A percentile compares a stretch with the other conserved stretches of the same genome.
Conservation (phyloP, 331 rosid genomes). For the Rhamnella rubrinervis region DNA sequence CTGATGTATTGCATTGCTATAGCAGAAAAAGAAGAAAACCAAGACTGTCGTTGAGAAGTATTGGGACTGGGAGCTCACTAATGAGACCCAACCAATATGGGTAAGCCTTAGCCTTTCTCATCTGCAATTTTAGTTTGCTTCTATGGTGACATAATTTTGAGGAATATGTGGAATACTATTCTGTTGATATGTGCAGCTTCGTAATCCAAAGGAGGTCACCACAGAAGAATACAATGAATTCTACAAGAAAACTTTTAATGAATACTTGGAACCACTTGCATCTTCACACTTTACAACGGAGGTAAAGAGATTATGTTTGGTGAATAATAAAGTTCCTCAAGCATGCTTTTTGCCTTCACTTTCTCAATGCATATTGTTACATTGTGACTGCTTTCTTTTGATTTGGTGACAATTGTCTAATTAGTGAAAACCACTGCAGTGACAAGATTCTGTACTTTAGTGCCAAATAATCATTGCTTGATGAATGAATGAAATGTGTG, state of each 20-base stretch:
- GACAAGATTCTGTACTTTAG: background rate
- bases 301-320: conserved; percentile 32
- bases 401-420: background rate
- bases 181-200: conserved; percentile 68
- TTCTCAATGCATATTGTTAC: background rate
- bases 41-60: conserved; percentile 87
- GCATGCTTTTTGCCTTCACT: background rate
- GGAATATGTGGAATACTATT: conserved; percentile 6
- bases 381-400: background rate
- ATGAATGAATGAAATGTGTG: conserved; percentile 8
- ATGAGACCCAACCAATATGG: conserved; percentile 97
- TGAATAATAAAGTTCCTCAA: background rate
- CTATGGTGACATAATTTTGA: background rate
- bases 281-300: conserved; percentile 95
- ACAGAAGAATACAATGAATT: conserved; percentile 95
- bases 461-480: background rate
- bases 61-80: conserved; percentile 97
- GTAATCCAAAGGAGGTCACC: conserved; percentile 82
- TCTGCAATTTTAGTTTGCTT: conserved; percentile 2
- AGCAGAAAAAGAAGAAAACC: conserved; percentile 87
- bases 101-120: conserved; percentile 39
- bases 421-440: background rate
- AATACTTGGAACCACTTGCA: conserved; percentile 89
- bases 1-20: conserved; percentile 15
- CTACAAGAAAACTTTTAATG: conserved; percentile 83